Conservation (phyloP, 2,329 filamentous ascomycete species). For the Trichoderma pleuroti region DNA sequence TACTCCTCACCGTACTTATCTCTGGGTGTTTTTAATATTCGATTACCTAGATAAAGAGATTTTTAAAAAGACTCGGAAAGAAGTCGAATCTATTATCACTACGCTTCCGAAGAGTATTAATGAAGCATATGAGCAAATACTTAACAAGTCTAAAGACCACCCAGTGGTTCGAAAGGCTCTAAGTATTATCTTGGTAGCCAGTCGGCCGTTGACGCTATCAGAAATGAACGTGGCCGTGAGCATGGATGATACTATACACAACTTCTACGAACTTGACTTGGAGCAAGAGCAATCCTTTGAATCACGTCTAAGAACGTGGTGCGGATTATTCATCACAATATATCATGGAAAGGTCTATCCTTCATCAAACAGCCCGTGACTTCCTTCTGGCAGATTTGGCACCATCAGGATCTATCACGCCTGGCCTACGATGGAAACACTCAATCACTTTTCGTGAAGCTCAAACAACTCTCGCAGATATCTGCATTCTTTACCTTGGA, state of each 20-base stretch:
- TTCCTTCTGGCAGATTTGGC: not conserved
- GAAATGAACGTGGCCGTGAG: not conserved
- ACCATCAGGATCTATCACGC: not conserved
- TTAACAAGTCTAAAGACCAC: not conserved
- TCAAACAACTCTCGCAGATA: not conserved
- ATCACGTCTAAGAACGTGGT: not conserved
- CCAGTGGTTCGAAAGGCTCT: not conserved
- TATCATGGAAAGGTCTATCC: not conserved
- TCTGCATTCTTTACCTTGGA: not conserved
- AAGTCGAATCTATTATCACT: not conserved
- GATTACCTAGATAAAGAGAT: not conserved
- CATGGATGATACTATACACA: not conserved
- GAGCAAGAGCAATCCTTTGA: not conserved
- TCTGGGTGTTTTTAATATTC: not conserved
- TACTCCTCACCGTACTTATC: not conserved
- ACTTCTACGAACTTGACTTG: not conserved
- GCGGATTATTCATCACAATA: not conserved
- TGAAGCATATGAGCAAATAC: not conserved
- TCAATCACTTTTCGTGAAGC: not conserved
- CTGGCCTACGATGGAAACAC: not conserved
- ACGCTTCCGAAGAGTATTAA: not conserved
- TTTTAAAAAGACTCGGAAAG: not conserved
- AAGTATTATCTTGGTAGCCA: not conserved
- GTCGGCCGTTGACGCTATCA: not conserved
- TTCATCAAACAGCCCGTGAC: not conserved